Conservation (phyloP, 2,329 filamentous ascomycete genomes). For the Polychaeton citri region DNA sequence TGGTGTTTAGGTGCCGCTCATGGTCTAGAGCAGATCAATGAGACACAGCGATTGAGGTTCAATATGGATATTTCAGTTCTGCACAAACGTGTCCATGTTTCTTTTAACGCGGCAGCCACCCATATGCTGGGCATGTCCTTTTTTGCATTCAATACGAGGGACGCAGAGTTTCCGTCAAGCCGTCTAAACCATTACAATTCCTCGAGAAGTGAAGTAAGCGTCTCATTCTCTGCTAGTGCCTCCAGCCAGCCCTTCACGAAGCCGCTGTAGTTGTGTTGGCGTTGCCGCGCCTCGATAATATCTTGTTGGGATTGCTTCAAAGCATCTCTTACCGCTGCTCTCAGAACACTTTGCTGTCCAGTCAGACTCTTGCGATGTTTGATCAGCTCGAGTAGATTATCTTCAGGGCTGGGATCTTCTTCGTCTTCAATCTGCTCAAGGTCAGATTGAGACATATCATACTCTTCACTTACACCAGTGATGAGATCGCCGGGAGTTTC, state of each 20-base stretch:
- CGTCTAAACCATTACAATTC: too few relatives aligned
- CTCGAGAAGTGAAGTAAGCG: neutral
- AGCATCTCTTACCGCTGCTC: conserved; percentile 38
- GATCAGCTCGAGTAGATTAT: conserved; percentile 19
- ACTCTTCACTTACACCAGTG: conserved; percentile 7
- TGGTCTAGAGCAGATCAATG: too few relatives aligned
- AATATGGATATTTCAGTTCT: too few relatives aligned
- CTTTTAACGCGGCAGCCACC: too few relatives aligned
- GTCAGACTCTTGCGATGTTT: conserved; percentile 27
- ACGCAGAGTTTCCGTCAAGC: too few relatives aligned
- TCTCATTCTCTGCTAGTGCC: neutral
- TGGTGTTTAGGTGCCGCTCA: too few relatives aligned
- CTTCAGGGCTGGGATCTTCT: conserved; percentile 10
- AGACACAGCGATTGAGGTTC: too few relatives aligned
- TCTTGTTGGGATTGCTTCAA: conserved; percentile 33
- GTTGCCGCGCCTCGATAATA: conserved; percentile 38
- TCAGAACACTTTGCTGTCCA: conserved; percentile 29
- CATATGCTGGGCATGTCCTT: too few relatives aligned
- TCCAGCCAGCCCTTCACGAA: conserved; percentile 54
- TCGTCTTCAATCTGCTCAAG: conserved; percentile 22
- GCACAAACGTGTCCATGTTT: too few relatives aligned
- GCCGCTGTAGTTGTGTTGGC: conserved; percentile 55
- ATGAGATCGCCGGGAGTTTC: conserved; percentile 11
- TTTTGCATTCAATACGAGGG: too few relatives aligned
- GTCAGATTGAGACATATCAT: conserved; percentile 14